These are phyloP conservation scores for Clonostachys rosea DNA, from an alignment of 2,329 filamentous ascomycete species.

Conservation along the genomic window DNA sequence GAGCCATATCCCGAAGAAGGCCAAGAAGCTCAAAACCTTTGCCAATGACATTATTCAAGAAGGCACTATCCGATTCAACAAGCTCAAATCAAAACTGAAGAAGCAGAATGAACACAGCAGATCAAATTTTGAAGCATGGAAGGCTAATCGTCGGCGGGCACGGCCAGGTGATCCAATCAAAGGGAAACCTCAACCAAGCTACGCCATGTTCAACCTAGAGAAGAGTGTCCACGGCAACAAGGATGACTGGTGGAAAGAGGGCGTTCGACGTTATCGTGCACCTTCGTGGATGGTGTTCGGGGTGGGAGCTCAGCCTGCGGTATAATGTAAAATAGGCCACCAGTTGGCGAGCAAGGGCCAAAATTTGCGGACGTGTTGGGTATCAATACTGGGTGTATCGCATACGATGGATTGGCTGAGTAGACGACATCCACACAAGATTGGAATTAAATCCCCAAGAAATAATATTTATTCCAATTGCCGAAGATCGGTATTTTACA, in stretches of 20 bases:
- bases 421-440: no score
- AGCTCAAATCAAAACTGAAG: constrained; percentile 16
- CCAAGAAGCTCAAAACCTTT: constrained; percentile 16
- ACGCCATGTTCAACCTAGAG: constrained; percentile 15
- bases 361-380: neutral
- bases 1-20: constrained; percentile 5
- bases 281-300: constrained; percentile 24
- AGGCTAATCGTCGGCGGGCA: constrained; percentile 14
- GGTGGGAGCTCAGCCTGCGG: no score
- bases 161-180: constrained; percentile 13
- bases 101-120: constrained; percentile 14
- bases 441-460: no score
- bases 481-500: neutral
- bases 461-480: neutral
- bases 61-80: constrained; percentile 14
- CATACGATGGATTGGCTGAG: neutral
- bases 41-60: constrained; percentile 17
- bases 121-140: constrained; percentile 19
- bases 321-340: no score
- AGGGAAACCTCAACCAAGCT: constrained; percentile 14
- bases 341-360: no score
- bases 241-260: constrained; percentile 31
- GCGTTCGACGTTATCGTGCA: constrained; percentile 21
- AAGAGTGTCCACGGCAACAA: constrained; percentile 12
- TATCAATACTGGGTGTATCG: neutral